Percentiles rank a stretch among this genome's conserved stretches.
phyloP scores from a whole-genome alignment of 345 rosid genomes.

The Syzygium grande region DNA sequence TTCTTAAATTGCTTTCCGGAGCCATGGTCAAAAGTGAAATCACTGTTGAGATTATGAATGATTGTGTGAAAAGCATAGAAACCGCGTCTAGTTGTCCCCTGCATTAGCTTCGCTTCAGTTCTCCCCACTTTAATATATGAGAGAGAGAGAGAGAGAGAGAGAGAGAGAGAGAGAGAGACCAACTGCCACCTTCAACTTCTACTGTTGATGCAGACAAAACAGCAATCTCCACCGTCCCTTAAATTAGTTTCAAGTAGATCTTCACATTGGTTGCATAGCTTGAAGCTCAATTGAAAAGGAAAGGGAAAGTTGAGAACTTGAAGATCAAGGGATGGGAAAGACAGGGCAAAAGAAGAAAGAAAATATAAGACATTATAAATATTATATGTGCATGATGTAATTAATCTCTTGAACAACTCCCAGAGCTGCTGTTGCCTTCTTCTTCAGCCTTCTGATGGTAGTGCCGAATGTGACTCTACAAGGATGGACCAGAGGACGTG shows the following conservation, averaged over 20 bases:
- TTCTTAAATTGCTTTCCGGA: neutral
- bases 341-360: neutral
- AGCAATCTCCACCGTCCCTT: slow-evolving; percentile 3
- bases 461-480: slow-evolving; percentile 22
- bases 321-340: neutral
- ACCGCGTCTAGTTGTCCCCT: neutral
- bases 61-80: neutral
- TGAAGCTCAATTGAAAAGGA: neutral
- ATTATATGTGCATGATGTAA: neutral
- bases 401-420: neutral
- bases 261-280: neutral
- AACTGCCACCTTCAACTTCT: slow-evolving; percentile 2
- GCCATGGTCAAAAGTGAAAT: neutral
- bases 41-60: neutral
- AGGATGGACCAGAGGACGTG: slow-evolving; percentile 40
- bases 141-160: neutral
- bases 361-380: neutral
- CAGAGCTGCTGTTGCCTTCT: neutral
- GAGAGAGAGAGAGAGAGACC: neutral
- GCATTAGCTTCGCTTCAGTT: neutral
- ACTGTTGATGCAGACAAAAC: slow-evolving; percentile 24
- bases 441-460: slow-evolving; percentile 31
- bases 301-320: neutral
- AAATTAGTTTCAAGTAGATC: neutral
- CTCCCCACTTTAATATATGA: neutral